A percentile compares a stretch with the other conserved stretches of the same genome.
phyloP scores from a whole-genome alignment of 208 protist genomes.

The Wallacemonas collosoma region DNA sequence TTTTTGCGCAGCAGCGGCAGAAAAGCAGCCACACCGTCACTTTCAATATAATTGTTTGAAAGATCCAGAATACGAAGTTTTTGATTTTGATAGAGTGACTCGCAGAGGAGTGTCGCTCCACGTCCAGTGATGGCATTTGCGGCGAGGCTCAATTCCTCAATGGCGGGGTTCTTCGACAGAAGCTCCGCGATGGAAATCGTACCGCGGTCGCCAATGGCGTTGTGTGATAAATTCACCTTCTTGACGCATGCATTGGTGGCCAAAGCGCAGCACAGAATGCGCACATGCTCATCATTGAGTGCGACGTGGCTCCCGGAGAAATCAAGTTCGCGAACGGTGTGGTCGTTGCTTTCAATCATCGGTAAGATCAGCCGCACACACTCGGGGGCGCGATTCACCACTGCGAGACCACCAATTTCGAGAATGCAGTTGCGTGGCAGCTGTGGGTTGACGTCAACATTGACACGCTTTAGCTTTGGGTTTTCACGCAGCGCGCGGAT shows the following conservation, averaged over 20 bases:
- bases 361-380: slow-evolving; percentile 56
- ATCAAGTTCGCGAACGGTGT: slow-evolving; percentile 49
- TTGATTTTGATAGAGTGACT: slow-evolving; percentile 73
- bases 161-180: slow-evolving; percentile 57
- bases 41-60: slow-evolving; percentile 67
- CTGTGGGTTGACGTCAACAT: slow-evolving; percentile 77
- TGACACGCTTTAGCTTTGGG: slow-evolving; percentile 59
- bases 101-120: slow-evolving; percentile 61
- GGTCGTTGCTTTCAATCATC: slow-evolving; percentile 57
- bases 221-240: slow-evolving; percentile 78
- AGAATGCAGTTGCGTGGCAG: slow-evolving; percentile 44
- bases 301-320: slow-evolving; percentile 52
- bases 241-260: slow-evolving; percentile 55
- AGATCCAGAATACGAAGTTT: slow-evolving; percentile 65
- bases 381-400: slow-evolving; percentile 79
- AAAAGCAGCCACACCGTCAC: slow-evolving; percentile 49
- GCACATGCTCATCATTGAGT: slow-evolving; percentile 73
- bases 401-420: slow-evolving; percentile 64
- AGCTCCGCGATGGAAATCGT: slow-evolving; percentile 61
- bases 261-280: slow-evolving; percentile 70
- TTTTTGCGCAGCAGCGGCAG: slow-evolving; percentile 68
- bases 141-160: slow-evolving; percentile 56
- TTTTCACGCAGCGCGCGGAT: slow-evolving; percentile 64
- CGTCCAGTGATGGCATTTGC: slow-evolving; percentile 80
- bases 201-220: slow-evolving; percentile 80